Evolutionary conservation across 2,329 filamentous ascomycete species (phyloP), one percentile per base, ranked within the genome.

Genomic region (Hyphodiscus sp.): DNA sequence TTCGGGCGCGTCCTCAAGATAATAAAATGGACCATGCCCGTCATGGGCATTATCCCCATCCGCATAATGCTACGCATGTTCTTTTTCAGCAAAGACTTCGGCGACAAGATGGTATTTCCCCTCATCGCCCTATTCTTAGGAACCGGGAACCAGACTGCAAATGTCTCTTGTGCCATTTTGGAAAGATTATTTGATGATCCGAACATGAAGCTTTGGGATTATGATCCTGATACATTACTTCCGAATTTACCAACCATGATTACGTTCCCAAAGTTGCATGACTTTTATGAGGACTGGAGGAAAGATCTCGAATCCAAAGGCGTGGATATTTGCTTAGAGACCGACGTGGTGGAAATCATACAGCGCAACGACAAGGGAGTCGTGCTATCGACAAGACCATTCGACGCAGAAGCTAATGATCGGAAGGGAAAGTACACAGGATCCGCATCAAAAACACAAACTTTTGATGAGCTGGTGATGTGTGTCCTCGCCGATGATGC

Each of bases 121-220:
- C 79, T 90, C 66, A 79, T 89, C 30, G 86, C 86, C 0, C 72
- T 90, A 1, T 89, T 91, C 64, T 73, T 90, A 0, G 86, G 86
- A 0, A 89, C 86, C 0, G 62, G 86, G 1, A 90, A 90, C 60
- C 83, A 87, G 61, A 86, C 86, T 0, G 81, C 85, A 0, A 82
- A 88, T 58, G 85, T 90, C 0, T 82, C 86, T 0, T 80, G 78
- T 43, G 83, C 85, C 20, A 82, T 90, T 33, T 73, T 90, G 4
- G 80, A 84, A 63, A 70, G 80, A 4, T 67, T 85, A 0, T 83
- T 81, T 49, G 71, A 80, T 53, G 77, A 80, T 52, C 78, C 78
- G 0, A 79, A 79, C 51, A 79, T 81, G 74, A 77, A 77, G 56
- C 70, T 84, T 9, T 84, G 80, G 80, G 71, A 79, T 26, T 83